Base-by-base conservation (phyloP, 331 rosid species). In the Prunus yedoensis region DNA sequence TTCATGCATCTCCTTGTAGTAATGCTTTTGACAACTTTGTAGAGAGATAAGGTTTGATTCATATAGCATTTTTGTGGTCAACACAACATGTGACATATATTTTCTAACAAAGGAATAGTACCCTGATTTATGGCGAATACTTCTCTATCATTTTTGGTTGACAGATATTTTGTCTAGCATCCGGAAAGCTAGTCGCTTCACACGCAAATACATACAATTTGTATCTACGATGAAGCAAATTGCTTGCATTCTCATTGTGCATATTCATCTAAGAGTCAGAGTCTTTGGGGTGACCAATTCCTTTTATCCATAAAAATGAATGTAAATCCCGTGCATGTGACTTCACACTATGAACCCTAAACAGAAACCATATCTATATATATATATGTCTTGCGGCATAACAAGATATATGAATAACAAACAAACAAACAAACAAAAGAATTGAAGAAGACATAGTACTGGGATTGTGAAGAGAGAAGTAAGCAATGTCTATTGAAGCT, bases 401-500 rank as follows among this genome's bases (percentile, higher is more conserved):
- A 17, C 57, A 52, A 52, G 57, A 52, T 52, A 52, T 5, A 17
- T 52, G 43, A 38, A n/a, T n/a, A n/a, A n/a, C 57, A 52, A 52
- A 1, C 57, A n/a, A 8, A 15, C 21, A 8, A 25, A 25, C 27
- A 38, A 12, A 20, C 23, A 17, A 1, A 16, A 17, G 10, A 51
- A 4, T 56, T 56, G 23, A 56, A 56, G 15, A 56, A 20, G 5
- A 21, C 20, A n/a, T 20, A 56, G 13, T 9, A n/a, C 27, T 56
- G 28, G 10, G 25, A n/a, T 56, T 56, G 61, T n/a, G 25, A 56
- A 56, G 28, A 56, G 5, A 56, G 14, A 11, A 49, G 28, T 56
- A 20, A 56, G 28, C 15, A 10, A 75, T 75, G 79, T 66, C 74
- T 53, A 76, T 76, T 76, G 79, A 76, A 66, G 73, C 67, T 76